Evolutionary conservation across 495 filamentous ascomycete genomes (phyloP).

Genomic region (Lasiosphaeriaceae sp.): DNA sequence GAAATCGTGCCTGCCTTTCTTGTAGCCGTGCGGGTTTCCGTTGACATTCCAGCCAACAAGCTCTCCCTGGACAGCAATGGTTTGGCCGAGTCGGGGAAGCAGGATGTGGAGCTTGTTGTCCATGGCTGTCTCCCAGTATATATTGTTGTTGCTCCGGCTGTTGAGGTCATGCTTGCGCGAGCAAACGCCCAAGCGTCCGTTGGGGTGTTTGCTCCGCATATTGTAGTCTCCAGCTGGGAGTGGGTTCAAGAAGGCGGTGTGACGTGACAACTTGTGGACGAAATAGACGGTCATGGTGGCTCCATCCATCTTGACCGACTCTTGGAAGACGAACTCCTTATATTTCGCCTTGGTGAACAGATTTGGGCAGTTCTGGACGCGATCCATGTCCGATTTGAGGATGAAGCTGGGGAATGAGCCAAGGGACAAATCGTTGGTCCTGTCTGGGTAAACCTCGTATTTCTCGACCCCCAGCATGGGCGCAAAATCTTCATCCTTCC

Average conservation of each 20-base stretch:
- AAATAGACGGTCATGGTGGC: slow-evolving; percentile 23
- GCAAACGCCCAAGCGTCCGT: slow-evolving; percentile 28
- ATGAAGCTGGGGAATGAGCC: slow-evolving; percentile 6
- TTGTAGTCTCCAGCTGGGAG: neutral
- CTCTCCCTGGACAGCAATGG: slow-evolving; percentile 28
- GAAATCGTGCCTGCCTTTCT: slow-evolving; percentile 9
- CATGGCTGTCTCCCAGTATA: slow-evolving; percentile 18
- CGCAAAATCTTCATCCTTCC: neutral
- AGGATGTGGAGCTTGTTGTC: slow-evolving; percentile 7
- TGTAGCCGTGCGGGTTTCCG: slow-evolving; percentile 20
- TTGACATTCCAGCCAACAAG: slow-evolving; percentile 20
- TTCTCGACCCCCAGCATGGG: slow-evolving; percentile 10
- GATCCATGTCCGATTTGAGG: slow-evolving; percentile 18
- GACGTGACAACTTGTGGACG: slow-evolving; percentile 1
- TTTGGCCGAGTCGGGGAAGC: slow-evolving; percentile 1
- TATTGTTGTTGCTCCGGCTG: neutral
- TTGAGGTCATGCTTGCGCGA: slow-evolving; percentile 15
- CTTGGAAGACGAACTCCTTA: slow-evolving; percentile 12
- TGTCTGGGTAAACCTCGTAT: slow-evolving; percentile 6
- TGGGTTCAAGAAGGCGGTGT: slow-evolving; percentile 3
- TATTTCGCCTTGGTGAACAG: slow-evolving; percentile 26
- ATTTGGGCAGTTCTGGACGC: slow-evolving; percentile 27
- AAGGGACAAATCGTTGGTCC: neutral
- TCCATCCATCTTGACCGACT: slow-evolving; percentile 27
- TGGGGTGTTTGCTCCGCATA: slow-evolving; percentile 2